Conservation (phyloP, 345 rosid species). For the Salix brachista region DNA sequence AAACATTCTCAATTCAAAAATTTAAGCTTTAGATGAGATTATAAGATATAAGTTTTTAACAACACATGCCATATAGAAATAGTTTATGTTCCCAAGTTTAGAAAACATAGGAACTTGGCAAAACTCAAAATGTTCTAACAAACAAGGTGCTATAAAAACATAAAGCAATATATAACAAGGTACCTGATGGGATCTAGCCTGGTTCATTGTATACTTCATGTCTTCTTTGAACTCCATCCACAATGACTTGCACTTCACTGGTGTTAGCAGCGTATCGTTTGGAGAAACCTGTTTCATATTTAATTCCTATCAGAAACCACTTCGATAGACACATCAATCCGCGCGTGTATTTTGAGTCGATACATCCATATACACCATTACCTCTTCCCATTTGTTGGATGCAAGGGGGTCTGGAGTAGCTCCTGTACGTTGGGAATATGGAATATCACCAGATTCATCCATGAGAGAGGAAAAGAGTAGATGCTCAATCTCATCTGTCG, state of each 20-base stretch:
- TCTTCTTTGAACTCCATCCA: conserved; percentile 34
- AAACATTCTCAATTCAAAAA: too few relatives aligned
- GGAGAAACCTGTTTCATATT: conserved; percentile 42
- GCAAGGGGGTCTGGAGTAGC: conserved; percentile 53
- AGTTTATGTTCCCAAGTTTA: neutral
- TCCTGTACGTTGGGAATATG: conserved; percentile 41
- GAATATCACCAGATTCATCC: conserved; percentile 39
- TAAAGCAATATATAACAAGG: neutral
- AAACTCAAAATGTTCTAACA: neutral
- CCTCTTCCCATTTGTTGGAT: conserved; percentile 72
- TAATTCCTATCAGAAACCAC: conserved; percentile 8
- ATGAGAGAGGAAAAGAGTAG: conserved; percentile 52
- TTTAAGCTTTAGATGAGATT: too few relatives aligned
- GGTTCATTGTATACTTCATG: conserved; percentile 22
- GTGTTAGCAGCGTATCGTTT: conserved; percentile 31
- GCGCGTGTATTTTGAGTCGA: neutral
- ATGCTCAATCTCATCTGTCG: conserved; percentile 52
- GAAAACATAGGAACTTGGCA: neutral
- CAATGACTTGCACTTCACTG: conserved; percentile 24
- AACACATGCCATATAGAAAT: neutral
- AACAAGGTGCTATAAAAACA: neutral
- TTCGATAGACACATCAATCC: neutral
- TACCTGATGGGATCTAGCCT: conserved; percentile 78
- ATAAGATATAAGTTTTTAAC: too few relatives aligned
- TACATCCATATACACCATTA: conserved; percentile 17